Base-by-base conservation (phyloP, 2,329 filamentous ascomycete species). In the Trichoderma gracile region DNA sequence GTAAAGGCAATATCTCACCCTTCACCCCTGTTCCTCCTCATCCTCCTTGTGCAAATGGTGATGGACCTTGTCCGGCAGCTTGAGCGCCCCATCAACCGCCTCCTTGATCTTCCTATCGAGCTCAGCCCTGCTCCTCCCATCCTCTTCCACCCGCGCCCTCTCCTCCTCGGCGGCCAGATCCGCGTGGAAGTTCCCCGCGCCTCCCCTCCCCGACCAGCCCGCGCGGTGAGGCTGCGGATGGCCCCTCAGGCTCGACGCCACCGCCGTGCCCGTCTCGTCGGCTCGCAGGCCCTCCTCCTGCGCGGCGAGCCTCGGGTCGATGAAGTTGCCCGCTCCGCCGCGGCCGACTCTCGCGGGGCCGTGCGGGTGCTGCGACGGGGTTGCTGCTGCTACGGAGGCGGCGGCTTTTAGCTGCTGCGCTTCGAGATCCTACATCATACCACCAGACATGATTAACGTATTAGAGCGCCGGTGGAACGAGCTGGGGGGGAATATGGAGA, bases 251-350 rank as follows among this genome's bases (percentile, higher is more conserved):
- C 72, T 75, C 6, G 75, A 74, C 21, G 66, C 71, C 43, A 78
- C 73, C 10, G 77, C 75, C 6, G 73, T 76, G 17, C 69, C 72
- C 43, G 71, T 74, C 68, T 72, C 74, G 67, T 71, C 72, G 2
- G 73, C 74, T 66, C 74, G 75, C 59, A 75, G 73, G 60, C 74
- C 72, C 64, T 75, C 71, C 68, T 76, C 74, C 52, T 71, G 71
- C 5, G 75, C 69, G 43, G 72, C 69, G 23, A 75, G 70, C 49
- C 73, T 69, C 19, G 76, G 68, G 60, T 80, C 78, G 59, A 81
- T 72, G 71, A 82, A 86, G 77, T 89, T 89, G 43, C 86, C 86
- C 1, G 86, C 85, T 21, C 86, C 86, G 68, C 86, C 86, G 65
- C 86, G 83, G 61, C 86, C 86, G 42, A 75, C 76, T 45, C 79